These are phyloP conservation scores for Hippophae gyantsensis DNA, from an alignment of 306 rosid genomes.

Conservation along the genomic window DNA sequence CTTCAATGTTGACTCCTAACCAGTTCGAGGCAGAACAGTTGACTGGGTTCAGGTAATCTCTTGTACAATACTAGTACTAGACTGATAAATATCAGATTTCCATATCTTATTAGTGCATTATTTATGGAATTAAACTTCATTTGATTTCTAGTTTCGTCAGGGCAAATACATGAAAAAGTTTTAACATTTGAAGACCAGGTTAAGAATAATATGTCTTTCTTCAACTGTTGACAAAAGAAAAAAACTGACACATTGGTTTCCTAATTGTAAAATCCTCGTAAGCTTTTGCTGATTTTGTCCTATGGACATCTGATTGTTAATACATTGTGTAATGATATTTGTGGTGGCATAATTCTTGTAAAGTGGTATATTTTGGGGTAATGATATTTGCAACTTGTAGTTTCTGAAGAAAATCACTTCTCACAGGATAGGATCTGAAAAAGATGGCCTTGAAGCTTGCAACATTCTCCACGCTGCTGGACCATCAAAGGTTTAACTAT, in stretches of 20 bases:
- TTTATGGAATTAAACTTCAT: background rate
- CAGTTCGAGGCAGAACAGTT: slow-evolving; percentile 93
- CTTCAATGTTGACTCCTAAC: slow-evolving; percentile 96
- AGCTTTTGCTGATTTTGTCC: background rate
- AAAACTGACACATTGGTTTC: background rate
- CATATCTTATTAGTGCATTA: background rate
- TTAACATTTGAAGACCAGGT: too few relatives aligned
- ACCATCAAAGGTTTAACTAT: slow-evolving; percentile 55
- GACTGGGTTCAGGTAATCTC: slow-evolving; percentile 57
- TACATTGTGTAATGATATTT: background rate
- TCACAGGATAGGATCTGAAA: slow-evolving; percentile 64
- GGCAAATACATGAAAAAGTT: too few relatives aligned
- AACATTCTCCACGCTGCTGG: slow-evolving; percentile 72
- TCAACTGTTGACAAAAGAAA: too few relatives aligned
- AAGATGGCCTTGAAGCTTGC: slow-evolving; percentile 74
- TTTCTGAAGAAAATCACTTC: slow-evolving; percentile 14
- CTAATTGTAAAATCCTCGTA: background rate
- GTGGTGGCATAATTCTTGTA: too few relatives aligned
- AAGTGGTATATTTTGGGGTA: too few relatives aligned
- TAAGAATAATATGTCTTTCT: too few relatives aligned
- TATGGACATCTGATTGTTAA: background rate
- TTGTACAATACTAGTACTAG: slow-evolving; percentile 11
- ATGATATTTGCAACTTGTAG: background rate
- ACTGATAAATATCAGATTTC: slow-evolving; percentile 3
- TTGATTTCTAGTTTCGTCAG: too few relatives aligned